Evolutionary conservation across 2,329 filamentous ascomycete species (phyloP).

Genomic region (Fusarium proliferatum): DNA sequence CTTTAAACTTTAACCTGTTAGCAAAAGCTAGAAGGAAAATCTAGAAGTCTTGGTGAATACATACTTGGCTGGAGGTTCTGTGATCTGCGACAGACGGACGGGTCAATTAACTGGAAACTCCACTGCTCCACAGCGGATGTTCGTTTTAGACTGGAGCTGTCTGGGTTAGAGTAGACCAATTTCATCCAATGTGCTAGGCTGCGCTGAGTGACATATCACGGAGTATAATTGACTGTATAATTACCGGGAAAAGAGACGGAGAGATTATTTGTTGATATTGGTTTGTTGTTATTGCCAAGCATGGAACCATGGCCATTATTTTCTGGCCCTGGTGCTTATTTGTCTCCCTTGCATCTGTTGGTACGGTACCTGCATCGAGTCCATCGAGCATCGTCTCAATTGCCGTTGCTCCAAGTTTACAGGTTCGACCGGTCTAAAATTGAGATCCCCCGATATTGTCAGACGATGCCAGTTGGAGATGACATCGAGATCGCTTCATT

Average conservation of each 20-base stretch:
- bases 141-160: conserved; percentile 10
- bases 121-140: conserved; percentile 17
- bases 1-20: background rate
- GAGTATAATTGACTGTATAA: background rate
- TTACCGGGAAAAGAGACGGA: background rate
- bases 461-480: background rate
- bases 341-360: background rate
- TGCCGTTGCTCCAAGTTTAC: background rate
- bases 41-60: background rate
- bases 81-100: background rate
- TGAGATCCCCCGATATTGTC: rapidly evolving
- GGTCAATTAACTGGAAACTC: background rate
- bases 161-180: background rate
- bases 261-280: background rate
- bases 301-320: background rate
- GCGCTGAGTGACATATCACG: background rate
- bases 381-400: background rate
- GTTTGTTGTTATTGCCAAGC: background rate
- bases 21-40: background rate
- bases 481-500: background rate
- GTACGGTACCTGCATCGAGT: conserved; percentile 3
- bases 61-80: background rate
- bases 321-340: background rate
- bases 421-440: background rate
- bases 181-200: background rate